A percentile compares a stretch with the other conserved stretches of the same genome.
These are phyloP conservation scores for Coemansia reversa DNA, from an alignment of 192 early-diverging fungal species.

Conservation along the genomic window DNA sequence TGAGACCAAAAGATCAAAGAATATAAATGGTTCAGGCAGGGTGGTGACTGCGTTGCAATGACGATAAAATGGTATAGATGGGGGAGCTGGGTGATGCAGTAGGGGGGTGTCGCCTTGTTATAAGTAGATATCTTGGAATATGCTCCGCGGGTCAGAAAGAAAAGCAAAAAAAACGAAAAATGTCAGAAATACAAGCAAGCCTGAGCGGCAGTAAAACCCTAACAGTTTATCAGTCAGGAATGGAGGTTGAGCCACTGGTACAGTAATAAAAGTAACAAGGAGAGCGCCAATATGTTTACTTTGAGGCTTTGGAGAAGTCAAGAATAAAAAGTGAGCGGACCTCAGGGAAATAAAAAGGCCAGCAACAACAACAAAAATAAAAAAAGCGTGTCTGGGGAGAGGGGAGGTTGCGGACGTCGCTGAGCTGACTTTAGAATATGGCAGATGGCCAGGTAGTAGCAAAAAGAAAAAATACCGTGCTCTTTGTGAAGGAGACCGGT, in stretches of 20 bases:
- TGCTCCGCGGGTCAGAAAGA: background rate
- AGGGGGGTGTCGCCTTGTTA: background rate
- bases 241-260: constrained; percentile 9
- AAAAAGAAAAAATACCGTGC: background rate
- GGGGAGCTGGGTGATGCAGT: background rate
- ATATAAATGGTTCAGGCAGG: background rate
- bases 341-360: background rate
- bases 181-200: constrained; percentile 5
- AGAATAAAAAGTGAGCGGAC: background rate
- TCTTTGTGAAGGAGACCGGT: background rate
- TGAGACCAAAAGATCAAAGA: background rate
- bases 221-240: constrained; percentile 6
- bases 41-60: constrained; percentile 2
- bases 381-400: background rate
- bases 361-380: constrained; percentile 10
- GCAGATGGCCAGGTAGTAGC: background rate
- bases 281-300: background rate
- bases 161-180: constrained; percentile 1
- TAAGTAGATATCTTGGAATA: background rate
- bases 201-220: constrained; percentile 12
- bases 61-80: background rate
- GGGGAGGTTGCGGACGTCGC: background rate
- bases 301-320: background rate
- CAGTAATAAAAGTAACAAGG: constrained; percentile 6
- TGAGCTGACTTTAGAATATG: background rate